These are phyloP conservation scores for Butyriboletus loyo DNA, from an alignment of 768 basidiomycete genomes.

Conservation along the genomic window DNA sequence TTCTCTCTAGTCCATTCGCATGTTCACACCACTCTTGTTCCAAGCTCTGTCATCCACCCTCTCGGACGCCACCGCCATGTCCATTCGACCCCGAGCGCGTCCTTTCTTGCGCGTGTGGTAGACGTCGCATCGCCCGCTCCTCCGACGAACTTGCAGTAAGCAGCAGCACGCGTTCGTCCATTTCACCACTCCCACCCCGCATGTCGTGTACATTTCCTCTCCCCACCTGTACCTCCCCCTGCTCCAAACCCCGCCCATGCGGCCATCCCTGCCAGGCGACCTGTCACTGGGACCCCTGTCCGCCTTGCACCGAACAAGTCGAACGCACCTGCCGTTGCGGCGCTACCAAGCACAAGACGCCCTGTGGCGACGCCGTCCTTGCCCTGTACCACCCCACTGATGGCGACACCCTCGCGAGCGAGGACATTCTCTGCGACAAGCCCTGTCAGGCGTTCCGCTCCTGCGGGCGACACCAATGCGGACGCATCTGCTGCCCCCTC, in stretches of 20 bases:
- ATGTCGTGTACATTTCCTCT: slow-evolving; percentile 68
- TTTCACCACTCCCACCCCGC: slow-evolving; percentile 37
- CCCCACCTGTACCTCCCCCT: slow-evolving; percentile 72
- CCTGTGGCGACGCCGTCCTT: slow-evolving; percentile 41
- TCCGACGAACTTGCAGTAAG: slow-evolving; percentile 18
- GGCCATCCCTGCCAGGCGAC: slow-evolving; percentile 64
- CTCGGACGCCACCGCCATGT: slow-evolving; percentile 53
- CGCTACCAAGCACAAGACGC: slow-evolving; percentile 47
- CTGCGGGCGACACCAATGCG: slow-evolving; percentile 87
- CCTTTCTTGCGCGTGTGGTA: slow-evolving; percentile 81
- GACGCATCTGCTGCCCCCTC: slow-evolving; percentile 84
- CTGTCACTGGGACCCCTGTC: slow-evolving; percentile 81
- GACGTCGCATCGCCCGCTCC: slow-evolving; percentile 41
- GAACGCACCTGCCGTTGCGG: slow-evolving; percentile 88
- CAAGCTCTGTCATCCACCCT: slow-evolving; percentile 76
- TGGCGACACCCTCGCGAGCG: slow-evolving; percentile 37
- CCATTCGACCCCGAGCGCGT: slow-evolving; percentile 70
- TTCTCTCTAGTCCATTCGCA: slow-evolving; percentile 51
- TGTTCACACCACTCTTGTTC: slow-evolving; percentile 77
- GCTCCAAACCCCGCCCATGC: slow-evolving; percentile 67
- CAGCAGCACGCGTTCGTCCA: neutral
- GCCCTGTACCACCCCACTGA: slow-evolving; percentile 4
- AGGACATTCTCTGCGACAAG: slow-evolving; percentile 78
- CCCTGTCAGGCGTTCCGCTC: slow-evolving; percentile 73
- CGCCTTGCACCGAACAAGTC: slow-evolving; percentile 69